These are phyloP conservation scores for Talaromyces borbonicus DNA, from an alignment of 495 filamentous ascomycete genomes.

Conservation along the genomic window DNA sequence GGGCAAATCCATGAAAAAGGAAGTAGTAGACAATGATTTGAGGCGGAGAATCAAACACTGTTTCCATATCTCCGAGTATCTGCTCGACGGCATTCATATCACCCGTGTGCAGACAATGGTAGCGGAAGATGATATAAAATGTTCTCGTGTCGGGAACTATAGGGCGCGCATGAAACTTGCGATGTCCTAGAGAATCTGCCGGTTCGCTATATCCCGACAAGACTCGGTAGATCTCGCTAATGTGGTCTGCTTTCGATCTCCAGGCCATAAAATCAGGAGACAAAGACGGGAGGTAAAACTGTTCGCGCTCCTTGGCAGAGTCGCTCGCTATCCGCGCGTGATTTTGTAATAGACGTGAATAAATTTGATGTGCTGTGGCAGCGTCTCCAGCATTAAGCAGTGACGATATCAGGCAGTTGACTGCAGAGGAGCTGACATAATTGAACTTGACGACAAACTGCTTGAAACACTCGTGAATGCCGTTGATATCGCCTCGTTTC, in stretches of 20 bases:
- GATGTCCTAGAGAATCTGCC: constrained; percentile 21
- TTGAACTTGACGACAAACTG: constrained; percentile 72
- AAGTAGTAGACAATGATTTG: constrained; percentile 32
- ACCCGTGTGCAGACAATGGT: constrained; percentile 28
- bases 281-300: constrained; percentile 15
- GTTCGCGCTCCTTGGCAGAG: neutral
- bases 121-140: constrained; percentile 31
- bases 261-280: constrained; percentile 22
- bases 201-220: constrained; percentile 19
- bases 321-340: constrained; percentile 13
- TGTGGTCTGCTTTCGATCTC: constrained; percentile 17
- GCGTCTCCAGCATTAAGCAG: constrained; percentile 65
- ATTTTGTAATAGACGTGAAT: constrained; percentile 63
- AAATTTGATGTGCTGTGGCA: constrained; percentile 63
- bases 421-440: constrained; percentile 75
- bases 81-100: constrained; percentile 26
- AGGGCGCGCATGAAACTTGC: constrained; percentile 26
- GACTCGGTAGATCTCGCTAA: constrained; percentile 31
- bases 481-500: constrained; percentile 54
- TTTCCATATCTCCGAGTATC: constrained; percentile 33
- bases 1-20: constrained; percentile 67
- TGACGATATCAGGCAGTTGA: constrained; percentile 76
- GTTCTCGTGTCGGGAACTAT: constrained; percentile 37
- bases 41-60: constrained; percentile 25
- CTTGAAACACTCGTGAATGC: constrained; percentile 59